Base-by-base conservation (phyloP, 495 filamentous ascomycete genomes). In the Viridothelium virens region DNA sequence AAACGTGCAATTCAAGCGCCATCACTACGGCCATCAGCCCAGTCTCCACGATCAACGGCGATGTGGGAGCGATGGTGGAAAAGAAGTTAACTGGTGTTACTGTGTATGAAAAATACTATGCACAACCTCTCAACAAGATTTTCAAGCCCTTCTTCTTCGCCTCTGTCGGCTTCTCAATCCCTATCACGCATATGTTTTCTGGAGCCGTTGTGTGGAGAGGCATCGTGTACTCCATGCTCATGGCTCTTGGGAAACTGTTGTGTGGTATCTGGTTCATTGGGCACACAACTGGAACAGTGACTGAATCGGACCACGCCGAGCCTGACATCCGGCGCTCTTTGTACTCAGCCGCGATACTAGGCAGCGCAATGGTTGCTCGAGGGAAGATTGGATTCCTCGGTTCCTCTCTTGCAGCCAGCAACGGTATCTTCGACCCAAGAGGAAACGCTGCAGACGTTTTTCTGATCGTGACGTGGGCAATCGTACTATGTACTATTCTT, bases 331-430 rank as follows among this genome's bases (percentile, higher is more conserved):
- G 18, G 0, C 77, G 79, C 44, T 86, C 84, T 3, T 75, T 87
- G 4, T 85, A 88, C 61, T 85, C 86, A 10, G 74, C 85, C 2
- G 74, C 80, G 0, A 84, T 90, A 7, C 68, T 90, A 14, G 80
- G 81, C 0, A 72, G 79, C 44, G 83, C 88, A 0, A 92, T 93
- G 89, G 83, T 88, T 0, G 84, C 90, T 0, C 82, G 89, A 41
- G 90, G 90, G 2, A 90, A 96, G 72, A 88, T 93, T 38, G 89
- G 89, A 0, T 90, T 91, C 65, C 76, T 93, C 34, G 89, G 93
- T 67, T 86, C 89, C 7, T 86, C 89, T 3, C 74, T 91, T 3
- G 87, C 86, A 0, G 77, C 87, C 63, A 82, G 80, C 11, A 72
- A 82, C 33, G 84, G 86, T 0, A 79, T 87, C 14, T 87, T 88